Evolutionary conservation across 306 rosid genomes (phyloP), one percentile per base, ranked within the genome.

Genomic region (Quercus gilva): DNA sequence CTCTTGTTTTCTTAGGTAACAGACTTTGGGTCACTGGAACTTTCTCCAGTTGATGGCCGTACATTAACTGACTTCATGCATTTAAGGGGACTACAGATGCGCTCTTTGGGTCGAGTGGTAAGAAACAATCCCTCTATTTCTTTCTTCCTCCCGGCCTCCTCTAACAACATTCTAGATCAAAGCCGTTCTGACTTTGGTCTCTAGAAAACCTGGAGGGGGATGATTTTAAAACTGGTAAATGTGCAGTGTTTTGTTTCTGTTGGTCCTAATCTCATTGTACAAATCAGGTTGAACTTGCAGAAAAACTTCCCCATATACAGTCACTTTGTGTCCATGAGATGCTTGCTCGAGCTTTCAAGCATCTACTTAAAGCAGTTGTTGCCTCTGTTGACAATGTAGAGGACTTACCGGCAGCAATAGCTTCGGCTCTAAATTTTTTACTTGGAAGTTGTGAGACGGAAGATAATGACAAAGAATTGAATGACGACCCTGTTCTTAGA

Each of bases 41-140:
- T 95, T 82, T 95, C 99, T 80, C 98, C 99, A 4, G 99, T 95
- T 55, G 99, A 95, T 85, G 99, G 99, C 51, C 98, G 99, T 78
- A 91, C 99, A 0, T 58, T 95, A 76, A 95, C 99, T 5, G 99
- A 95, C 77, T 95, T 95, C 91, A 95, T 92, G 99, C 99, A 95
- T 86, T 89, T 92, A 81, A 92, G 99, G 86, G 99, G 99, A 25
- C 86, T 95, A 29, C 80, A 84, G 74, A 92, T 95, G 96, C 87
- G 78, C 51, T 91, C 99, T 68, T 86, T 92, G 87, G 99, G 99
- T 79, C 87, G 85, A 84, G 98, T 95, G 91, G 99, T 95, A 82
- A 90, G 97, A n/a, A 33, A 1, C 35, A 3, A 28, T 68, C 11
- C 58, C 43, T 52, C 74, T 61, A 25, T 75, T 55, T 74, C 49